A percentile compares a stretch with the other conserved stretches of the same genome.
Conservation (phyloP, 169 alveolate genomes). For the Plasmodium sp. region DNA sequence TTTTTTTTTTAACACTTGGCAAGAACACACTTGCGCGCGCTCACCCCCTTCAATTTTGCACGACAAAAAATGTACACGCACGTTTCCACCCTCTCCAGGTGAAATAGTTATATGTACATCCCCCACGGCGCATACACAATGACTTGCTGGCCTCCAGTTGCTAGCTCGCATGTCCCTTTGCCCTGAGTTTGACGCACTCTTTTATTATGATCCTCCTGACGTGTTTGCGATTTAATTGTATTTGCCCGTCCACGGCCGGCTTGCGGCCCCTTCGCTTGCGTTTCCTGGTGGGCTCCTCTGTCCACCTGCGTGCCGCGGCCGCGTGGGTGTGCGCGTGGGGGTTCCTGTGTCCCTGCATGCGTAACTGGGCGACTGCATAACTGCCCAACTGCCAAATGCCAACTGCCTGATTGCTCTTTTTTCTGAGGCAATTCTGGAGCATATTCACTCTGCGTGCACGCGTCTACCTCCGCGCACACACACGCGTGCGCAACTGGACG, state of each 20-base stretch:
- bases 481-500: background rate
- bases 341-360: background rate
- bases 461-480: background rate
- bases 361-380: background rate
- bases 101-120: background rate
- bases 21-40: background rate
- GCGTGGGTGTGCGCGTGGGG: background rate
- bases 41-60: background rate
- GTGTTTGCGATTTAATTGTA: background rate
- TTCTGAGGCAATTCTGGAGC: background rate
- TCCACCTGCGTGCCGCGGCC: background rate
- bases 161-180: background rate
- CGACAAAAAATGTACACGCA: background rate
- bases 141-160: background rate
- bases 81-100: background rate
- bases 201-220: background rate
- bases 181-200: background rate
- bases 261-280: background rate
- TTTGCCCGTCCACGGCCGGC: background rate
- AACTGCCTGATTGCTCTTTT: background rate
- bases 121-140: background rate
- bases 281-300: background rate
- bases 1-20: background rate
- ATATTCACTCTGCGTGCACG: background rate
- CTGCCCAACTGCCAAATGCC: background rate